Percentiles rank a stretch among this genome's conserved stretches.
These are phyloP conservation scores for Aspergillus saccharolyticus DNA, from an alignment of 495 filamentous ascomycete genomes.

Conservation along the genomic window DNA sequence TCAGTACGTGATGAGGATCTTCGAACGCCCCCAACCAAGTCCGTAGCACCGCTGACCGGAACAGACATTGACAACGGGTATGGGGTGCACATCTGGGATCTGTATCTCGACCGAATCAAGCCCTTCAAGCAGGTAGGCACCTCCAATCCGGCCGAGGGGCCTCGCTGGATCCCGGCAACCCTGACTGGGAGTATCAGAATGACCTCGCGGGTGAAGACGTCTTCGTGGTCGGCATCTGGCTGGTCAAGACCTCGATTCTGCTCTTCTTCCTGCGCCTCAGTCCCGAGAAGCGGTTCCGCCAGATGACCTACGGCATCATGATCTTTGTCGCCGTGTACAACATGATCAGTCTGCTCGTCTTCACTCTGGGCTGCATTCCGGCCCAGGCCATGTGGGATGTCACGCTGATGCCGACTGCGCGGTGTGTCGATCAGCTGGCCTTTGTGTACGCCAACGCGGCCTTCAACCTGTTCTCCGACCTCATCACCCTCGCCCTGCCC, in stretches of 20 bases:
- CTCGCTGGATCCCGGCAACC: too few species aligned
- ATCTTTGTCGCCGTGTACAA: constrained; percentile 17
- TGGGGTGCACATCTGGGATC: constrained; percentile 20
- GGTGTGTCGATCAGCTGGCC: constrained; percentile 6
- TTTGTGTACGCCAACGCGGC: constrained; percentile 15
- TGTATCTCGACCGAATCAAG: constrained; percentile 7
- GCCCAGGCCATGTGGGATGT: constrained; percentile 8
- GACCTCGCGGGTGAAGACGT: constrained; percentile 10
- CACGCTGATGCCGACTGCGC: constrained; percentile 3
- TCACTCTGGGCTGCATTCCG: constrained; percentile 8
- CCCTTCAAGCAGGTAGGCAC: constrained; percentile 10
- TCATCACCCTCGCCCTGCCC: constrained; percentile 8
- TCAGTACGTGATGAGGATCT: constrained; percentile 3
- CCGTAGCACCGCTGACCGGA: too few species aligned
- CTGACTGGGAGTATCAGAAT: background rate
- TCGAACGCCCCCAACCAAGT: too few species aligned
- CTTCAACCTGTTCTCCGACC: constrained; percentile 8
- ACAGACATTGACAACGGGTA: constrained; percentile 13
- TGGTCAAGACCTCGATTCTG: constrained; percentile 30
- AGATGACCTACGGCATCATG: constrained; percentile 14
- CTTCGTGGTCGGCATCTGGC: constrained; percentile 11
- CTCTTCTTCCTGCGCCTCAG: constrained; percentile 39
- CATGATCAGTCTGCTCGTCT: constrained; percentile 12
- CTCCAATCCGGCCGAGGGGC: too few species aligned
- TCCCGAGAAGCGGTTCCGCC: constrained; percentile 18